Evolutionary conservation across 2,329 filamentous ascomycete species (phyloP).

Genomic region (Colletotrichum euphorbiae): DNA sequence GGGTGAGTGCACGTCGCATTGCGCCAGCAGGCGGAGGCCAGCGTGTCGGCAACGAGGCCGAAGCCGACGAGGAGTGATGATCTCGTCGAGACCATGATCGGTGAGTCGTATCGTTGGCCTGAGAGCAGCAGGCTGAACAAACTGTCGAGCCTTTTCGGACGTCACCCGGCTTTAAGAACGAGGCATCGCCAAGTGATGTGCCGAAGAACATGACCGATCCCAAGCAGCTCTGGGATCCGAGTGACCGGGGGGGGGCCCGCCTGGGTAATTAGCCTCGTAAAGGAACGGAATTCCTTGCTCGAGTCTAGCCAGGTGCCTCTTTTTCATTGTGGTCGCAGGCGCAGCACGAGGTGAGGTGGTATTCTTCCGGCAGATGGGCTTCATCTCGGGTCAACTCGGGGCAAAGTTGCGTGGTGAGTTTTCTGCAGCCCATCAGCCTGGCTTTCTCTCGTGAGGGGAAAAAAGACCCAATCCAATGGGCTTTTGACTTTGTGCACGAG

Average conservation of each 20-base stretch:
- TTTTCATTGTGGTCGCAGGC: neutral
- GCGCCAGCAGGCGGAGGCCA: slow-evolving; percentile 61
- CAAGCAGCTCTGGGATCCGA: neutral
- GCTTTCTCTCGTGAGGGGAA: too few relatives aligned
- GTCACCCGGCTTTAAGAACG: neutral
- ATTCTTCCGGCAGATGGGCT: slow-evolving; percentile 15
- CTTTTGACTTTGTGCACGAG: too few relatives aligned
- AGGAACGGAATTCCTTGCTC: neutral
- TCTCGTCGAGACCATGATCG: slow-evolving; percentile 10
- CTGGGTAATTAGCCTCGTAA: neutral
- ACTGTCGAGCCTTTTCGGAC: neutral
- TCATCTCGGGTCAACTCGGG: slow-evolving; percentile 33
- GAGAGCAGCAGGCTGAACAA: neutral
- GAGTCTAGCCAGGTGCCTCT: neutral
- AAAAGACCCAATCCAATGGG: too few relatives aligned
- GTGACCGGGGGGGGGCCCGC: neutral
- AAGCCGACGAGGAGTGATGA: slow-evolving; percentile 45
- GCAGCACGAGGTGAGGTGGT: slow-evolving; percentile 9
- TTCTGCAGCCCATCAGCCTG: too few relatives aligned
- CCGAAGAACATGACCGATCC: slow-evolving; percentile 5
- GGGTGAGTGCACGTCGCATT: slow-evolving; percentile 65
- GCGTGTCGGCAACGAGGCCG: neutral
- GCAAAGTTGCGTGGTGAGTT: slow-evolving; percentile 23
- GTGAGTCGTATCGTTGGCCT: neutral
- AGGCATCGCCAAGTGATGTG: slow-evolving; percentile 16